Evolutionary conservation across 352 stramenopile genomes (phyloP).

Genomic region (Phytophthora brassicae): DNA sequence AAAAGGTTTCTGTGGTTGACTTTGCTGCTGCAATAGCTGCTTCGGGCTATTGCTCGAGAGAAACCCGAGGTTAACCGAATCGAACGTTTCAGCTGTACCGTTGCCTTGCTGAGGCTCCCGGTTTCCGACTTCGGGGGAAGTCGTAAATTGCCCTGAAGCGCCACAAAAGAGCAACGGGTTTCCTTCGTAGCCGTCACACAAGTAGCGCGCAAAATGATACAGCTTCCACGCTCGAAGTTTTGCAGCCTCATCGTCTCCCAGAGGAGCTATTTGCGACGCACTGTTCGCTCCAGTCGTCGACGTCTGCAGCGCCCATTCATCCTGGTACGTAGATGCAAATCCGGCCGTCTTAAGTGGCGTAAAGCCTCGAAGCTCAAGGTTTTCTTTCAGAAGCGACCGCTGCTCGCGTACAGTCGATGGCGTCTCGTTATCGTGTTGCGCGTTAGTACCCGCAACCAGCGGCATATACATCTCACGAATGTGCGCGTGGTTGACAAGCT

Average conservation of each 20-base stretch:
- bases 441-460: conserved; percentile 18
- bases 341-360: conserved; percentile 40
- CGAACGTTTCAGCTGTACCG: conserved; percentile 12
- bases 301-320: conserved; percentile 34
- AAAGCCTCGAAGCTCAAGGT: conserved; percentile 71
- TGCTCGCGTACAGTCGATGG: conserved; percentile 34
- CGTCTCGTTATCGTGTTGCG: conserved; percentile 17
- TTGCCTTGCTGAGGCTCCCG: conserved; percentile 19
- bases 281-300: conserved; percentile 12
- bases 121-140: conserved; percentile 20
- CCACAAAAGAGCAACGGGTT: conserved; percentile 55
- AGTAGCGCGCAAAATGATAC: conserved; percentile 53
- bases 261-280: conserved; percentile 17
- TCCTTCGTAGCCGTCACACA: conserved; percentile 61
- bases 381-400: conserved; percentile 70
- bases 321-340: conserved; percentile 10
- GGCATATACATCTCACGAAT: conserved; percentile 44
- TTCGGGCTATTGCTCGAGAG: conserved; percentile 23
- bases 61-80: conserved; percentile 37
- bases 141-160: conserved; percentile 31
- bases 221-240: conserved; percentile 69
- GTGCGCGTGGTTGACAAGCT: conserved; percentile 58
- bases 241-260: conserved; percentile 48
- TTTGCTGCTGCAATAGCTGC: conserved; percentile 8
- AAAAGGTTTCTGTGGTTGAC: conserved; percentile 9